Evolutionary conservation across 1,139 yeast genomes (phyloP), one percentile per base, ranked within the genome.

Genomic region (Blastobotrys illinoisensis): DNA sequence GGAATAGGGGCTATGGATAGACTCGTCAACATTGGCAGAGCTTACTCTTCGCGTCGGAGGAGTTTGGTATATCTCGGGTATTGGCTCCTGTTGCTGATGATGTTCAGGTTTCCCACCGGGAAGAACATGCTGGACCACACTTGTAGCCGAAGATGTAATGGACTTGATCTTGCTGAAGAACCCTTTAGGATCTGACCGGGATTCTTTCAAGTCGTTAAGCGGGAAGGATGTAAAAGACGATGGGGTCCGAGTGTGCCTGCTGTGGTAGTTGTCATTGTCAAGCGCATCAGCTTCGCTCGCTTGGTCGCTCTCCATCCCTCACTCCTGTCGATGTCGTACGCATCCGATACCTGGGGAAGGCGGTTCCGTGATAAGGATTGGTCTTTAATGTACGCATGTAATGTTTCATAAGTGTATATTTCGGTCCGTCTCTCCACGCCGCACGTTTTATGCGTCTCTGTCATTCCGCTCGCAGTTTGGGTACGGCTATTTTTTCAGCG

Each of bases 121-220:
- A 9, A 67, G 56, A 1, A 64, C 70, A 47, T 61, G 61, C 11
- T 62, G 60, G 53, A 67, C 63, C 18, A 62, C 68, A 18, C 60
- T 57, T 13, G 65, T 60, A 2, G 70, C 70, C 14, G 67, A 69
- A 13, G 60, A 55, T 11, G 62, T 62, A 21, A 62, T 50, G n/a
- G 65, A 60, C 45, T 60, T 59, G 56, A 67, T 58, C 48, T 60
- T 60, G 32, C 58, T 58, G 54, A 65, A 65, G 49, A 66, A 49
- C 5, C 61, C 49, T 23, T 61, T 59, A 16, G 63, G 56, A 47
- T 64, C 67, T 9, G 50, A 49, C 1, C 55, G 56, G n/a, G 61
- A 47, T 44, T 66, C 69, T 7, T 58, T 56, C 48, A 63, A 62
- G 2, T 63, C 59, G 32, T 60, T 65, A 20, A 58, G 60, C 9